A percentile compares a stretch with the other conserved stretches of the same genome.
Conservation (phyloP, 1,139 yeast species). For the Neolecta irregularis region DNA sequence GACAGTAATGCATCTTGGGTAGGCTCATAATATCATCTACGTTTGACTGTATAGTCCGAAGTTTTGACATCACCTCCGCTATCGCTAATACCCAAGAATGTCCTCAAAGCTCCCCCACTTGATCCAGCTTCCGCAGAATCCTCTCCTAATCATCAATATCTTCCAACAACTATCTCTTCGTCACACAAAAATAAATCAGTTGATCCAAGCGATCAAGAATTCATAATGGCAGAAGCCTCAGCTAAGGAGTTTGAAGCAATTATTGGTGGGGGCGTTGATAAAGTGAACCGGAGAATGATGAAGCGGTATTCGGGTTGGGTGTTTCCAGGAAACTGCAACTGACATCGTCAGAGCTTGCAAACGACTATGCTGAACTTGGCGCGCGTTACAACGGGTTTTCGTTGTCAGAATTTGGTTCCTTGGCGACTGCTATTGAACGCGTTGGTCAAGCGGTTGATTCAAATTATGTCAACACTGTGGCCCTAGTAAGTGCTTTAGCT, state of each 20-base stretch:
- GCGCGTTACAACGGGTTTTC: conserved; percentile 60
- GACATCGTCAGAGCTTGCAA: conserved; percentile 37
- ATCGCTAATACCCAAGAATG: conserved; percentile 37
- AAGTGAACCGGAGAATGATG: conserved; percentile 49
- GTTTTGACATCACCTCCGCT: conserved; percentile 42
- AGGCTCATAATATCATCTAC: conserved; percentile 2
- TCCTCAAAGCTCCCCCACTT: conserved; percentile 40
- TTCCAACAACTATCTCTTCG: conserved; percentile 47
- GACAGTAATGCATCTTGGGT: conserved; percentile 77
- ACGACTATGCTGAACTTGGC: conserved; percentile 56
- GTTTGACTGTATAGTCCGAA: conserved; percentile 22
- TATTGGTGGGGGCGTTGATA: conserved; percentile 45
- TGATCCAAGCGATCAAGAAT: conserved; percentile 22
- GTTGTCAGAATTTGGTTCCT: conserved; percentile 36
- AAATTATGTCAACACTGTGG: conserved; percentile 48
- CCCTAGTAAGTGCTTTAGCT: conserved; percentile 52
- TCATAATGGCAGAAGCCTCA: conserved; percentile 31
- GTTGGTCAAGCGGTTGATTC: conserved; percentile 73
- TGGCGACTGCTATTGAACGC: conserved; percentile 45
- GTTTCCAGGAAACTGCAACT: background rate
- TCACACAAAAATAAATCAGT: conserved; percentile 23
- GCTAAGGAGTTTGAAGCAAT: conserved; percentile 43
- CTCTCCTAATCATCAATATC: conserved; percentile 40
- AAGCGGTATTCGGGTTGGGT: conserved; percentile 29
- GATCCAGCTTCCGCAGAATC: conserved; percentile 33